phyloP scores from a whole-genome alignment of 768 basidiomycete genomes.

The Cyathus striatus region DNA sequence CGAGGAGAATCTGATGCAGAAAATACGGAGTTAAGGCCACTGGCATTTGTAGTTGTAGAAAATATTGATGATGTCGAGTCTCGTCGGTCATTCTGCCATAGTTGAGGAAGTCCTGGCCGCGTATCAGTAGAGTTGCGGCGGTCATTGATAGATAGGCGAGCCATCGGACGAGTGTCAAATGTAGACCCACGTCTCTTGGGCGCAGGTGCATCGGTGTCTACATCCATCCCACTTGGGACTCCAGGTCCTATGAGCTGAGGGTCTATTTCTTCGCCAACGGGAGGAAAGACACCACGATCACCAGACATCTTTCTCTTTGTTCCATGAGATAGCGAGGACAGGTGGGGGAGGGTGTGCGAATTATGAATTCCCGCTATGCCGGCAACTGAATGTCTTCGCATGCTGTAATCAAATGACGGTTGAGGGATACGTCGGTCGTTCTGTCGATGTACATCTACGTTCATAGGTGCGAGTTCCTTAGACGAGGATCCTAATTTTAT shows the following conservation, averaged over 20 bases:
- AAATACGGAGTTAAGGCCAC: slow-evolving; percentile 50
- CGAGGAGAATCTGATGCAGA: slow-evolving; percentile 59
- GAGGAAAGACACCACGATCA: slow-evolving; percentile 49
- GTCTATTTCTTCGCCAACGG: slow-evolving; percentile 60
- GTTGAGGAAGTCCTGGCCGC: slow-evolving; percentile 37
- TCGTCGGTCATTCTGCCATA: slow-evolving; percentile 65
- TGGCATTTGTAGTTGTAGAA: slow-evolving; percentile 51
- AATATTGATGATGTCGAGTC: slow-evolving; percentile 71
- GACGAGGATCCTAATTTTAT: no score
- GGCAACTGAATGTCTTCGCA: slow-evolving; percentile 70
- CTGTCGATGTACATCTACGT: slow-evolving; percentile 30
- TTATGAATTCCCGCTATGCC: slow-evolving; percentile 36
- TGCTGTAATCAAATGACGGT: slow-evolving; percentile 61
- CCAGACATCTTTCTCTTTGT: slow-evolving; percentile 82
- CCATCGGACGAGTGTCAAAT: slow-evolving; percentile 72
- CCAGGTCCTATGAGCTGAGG: slow-evolving; percentile 66
- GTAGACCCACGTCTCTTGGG: slow-evolving; percentile 83
- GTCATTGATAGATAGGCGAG: slow-evolving; percentile 72
- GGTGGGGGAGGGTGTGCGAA: slow-evolving; percentile 33
- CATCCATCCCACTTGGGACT: slow-evolving; percentile 51
- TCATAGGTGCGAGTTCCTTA: slow-evolving; percentile 30
- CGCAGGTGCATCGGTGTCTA: slow-evolving; percentile 61
- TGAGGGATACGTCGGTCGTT: slow-evolving; percentile 20
- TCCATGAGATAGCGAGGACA: slow-evolving; percentile 43
- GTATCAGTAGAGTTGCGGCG: slow-evolving; percentile 75